phyloP scores from a whole-genome alignment of 2,329 filamentous ascomycete genomes.

The Bipolaris oryzae region DNA sequence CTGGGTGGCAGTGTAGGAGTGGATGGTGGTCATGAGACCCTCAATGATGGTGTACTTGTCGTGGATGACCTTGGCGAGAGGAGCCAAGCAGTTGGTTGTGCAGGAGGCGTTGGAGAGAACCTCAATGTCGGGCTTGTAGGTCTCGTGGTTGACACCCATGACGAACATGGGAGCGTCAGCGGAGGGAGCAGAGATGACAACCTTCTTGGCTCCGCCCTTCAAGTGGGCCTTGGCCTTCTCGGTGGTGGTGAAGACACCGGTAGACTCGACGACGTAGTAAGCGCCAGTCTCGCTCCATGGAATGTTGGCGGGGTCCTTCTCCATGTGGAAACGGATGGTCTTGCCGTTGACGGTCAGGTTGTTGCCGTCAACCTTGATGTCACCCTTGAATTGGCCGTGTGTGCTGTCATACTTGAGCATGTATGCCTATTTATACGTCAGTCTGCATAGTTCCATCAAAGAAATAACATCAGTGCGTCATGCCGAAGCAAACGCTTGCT shows the following conservation, averaged over 20 bases:
- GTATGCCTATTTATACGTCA: conserved; percentile 73
- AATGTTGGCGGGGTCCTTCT: conserved; percentile 88
- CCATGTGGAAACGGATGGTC: conserved; percentile 90
- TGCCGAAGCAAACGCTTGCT: background rate
- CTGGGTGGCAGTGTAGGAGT: conserved; percentile 99
- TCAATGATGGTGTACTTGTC: conserved; percentile 98
- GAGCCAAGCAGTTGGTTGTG: conserved; percentile 99
- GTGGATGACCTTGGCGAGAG: conserved; percentile 98
- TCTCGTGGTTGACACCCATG: conserved; percentile 97
- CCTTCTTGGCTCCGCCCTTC: conserved; percentile 97
- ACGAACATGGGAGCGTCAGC: conserved; percentile 99
- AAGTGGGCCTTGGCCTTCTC: conserved; percentile 95
- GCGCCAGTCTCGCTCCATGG: conserved; percentile 88
- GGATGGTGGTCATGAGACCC: conserved; percentile 99
- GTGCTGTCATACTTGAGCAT: conserved; percentile 99
- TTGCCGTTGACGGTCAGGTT: conserved; percentile 90
- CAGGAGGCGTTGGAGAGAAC: conserved; percentile 99
- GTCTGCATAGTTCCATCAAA: conserved; percentile 13
- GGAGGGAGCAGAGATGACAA: conserved; percentile 80
- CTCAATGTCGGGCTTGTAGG: conserved; percentile 86
- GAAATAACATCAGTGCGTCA: background rate
- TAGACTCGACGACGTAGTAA: conserved; percentile 96
- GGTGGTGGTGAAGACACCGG: conserved; percentile 98
- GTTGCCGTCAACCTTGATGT: conserved; percentile 74
- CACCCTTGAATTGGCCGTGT: conserved; percentile 96